Conservation (phyloP, 2,329 filamentous ascomycete species). For the Exophiala xenobiotica region DNA sequence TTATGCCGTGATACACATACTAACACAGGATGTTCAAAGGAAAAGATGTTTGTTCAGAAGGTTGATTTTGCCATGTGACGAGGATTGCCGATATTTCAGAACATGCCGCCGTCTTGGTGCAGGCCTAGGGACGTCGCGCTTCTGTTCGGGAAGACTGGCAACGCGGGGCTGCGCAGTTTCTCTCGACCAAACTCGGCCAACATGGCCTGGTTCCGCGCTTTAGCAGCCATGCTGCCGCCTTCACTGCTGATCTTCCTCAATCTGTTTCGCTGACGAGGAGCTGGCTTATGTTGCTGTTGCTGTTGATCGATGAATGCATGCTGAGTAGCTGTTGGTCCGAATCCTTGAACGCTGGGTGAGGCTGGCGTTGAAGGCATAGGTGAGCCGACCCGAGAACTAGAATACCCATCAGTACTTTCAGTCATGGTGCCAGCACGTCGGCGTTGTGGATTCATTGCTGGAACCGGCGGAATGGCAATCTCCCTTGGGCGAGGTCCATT, state of each 20-base stretch:
- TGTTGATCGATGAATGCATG: constrained; percentile 12
- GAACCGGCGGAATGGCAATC: constrained; percentile 49
- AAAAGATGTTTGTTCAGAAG: constrained; percentile 17
- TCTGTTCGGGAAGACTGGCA: constrained; percentile 30
- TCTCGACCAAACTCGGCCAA: constrained; percentile 30
- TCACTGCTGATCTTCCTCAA: constrained; percentile 53
- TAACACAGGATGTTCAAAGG: neutral
- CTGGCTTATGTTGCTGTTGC: constrained; percentile 12
- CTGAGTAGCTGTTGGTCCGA: constrained; percentile 3
- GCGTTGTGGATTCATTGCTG: constrained; percentile 58
- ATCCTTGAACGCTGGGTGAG: neutral
- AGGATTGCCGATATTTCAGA: too few relatives aligned
- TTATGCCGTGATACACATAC: neutral
- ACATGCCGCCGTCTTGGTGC: constrained; percentile 29
- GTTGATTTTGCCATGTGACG: too few relatives aligned
- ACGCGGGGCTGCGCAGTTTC: constrained; percentile 23
- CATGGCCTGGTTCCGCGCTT: constrained; percentile 44
- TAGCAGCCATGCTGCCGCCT: constrained; percentile 48
- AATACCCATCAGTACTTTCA: constrained; percentile 32
- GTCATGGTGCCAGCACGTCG: constrained; percentile 51
- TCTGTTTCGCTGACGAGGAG: constrained; percentile 37
- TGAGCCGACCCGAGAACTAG: constrained; percentile 20
- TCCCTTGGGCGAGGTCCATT: constrained; percentile 35
- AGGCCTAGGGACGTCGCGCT: constrained; percentile 28
- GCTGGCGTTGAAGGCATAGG: constrained; percentile 9